phyloP scores from a whole-genome alignment of 805 yeast species.

The Saturnispora serradocipensis region DNA sequence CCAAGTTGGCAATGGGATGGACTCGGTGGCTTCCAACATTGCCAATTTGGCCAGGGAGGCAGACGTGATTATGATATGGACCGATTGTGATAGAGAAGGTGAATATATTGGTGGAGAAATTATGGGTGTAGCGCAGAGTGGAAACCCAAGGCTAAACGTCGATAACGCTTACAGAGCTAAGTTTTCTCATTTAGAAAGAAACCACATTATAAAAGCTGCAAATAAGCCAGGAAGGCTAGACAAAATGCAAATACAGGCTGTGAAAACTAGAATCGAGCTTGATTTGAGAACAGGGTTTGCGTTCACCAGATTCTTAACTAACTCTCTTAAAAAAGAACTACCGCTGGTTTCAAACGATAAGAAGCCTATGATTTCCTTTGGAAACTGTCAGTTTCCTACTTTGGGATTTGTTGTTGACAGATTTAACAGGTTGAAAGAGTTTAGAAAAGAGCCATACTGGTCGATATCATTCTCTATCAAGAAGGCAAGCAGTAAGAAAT shows the following conservation, averaged over 20 bases:
- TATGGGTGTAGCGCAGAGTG: conserved; percentile 52
- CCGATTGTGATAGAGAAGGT: conserved; percentile 97
- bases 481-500: conserved; percentile 30
- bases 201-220: conserved; percentile 72
- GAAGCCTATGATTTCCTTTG: conserved; percentile 53
- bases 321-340: conserved; percentile 33
- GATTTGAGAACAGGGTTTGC: conserved; percentile 86
- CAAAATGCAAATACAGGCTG: conserved; percentile 69
- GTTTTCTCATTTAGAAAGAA: conserved; percentile 77
- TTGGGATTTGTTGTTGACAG: conserved; percentile 94
- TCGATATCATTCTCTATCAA: conserved; percentile 44
- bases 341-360: conserved; percentile 12
- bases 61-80: conserved; percentile 81
- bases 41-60: conserved; percentile 51
- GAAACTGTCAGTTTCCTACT: conserved; percentile 94
- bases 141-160: conserved; percentile 37
- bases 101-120: conserved; percentile 88
- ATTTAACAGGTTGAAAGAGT: conserved; percentile 61
- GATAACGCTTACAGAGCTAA: conserved; percentile 60
- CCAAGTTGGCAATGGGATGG: conserved; percentile 19
- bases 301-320: conserved; percentile 73
- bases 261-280: conserved; percentile 72
- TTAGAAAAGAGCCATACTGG: conserved; percentile 80
- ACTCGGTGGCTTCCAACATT: conserved; percentile 59
- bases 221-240: conserved; percentile 55